phyloP scores from a whole-genome alignment of 352 stramenopile genomes.

The Thraustotheca clavata region DNA sequence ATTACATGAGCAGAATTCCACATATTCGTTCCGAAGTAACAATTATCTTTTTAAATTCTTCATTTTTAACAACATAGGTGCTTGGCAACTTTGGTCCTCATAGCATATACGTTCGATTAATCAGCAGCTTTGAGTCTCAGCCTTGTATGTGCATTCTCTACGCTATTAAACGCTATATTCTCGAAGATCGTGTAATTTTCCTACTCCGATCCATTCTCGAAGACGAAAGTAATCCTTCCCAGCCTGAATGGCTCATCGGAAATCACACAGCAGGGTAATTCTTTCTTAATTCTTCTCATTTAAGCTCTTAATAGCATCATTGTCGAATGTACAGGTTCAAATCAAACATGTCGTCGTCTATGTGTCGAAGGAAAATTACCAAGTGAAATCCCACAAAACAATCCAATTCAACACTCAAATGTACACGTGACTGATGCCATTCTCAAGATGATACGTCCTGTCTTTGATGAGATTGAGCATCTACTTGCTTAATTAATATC shows the following conservation, averaged over 20 bases:
- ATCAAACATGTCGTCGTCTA: not conserved
- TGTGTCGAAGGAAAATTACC: not conserved
- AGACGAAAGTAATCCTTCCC: not conserved
- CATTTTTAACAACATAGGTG: too few relatives aligned
- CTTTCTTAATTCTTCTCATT: too few relatives aligned
- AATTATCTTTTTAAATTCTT: too few relatives aligned
- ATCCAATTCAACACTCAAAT: not conserved
- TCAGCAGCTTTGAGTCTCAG: not conserved
- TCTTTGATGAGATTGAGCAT: not conserved
- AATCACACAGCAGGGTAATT: not conserved
- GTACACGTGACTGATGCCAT: not conserved
- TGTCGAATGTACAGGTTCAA: not conserved
- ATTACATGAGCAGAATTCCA: not conserved
- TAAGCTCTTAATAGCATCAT: too few relatives aligned
- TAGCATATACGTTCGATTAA: not conserved
- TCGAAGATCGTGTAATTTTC: not conserved
- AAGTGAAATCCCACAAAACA: not conserved
- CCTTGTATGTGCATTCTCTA: not conserved
- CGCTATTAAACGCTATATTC: slow-evolving; percentile 14
- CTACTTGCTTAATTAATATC: too few relatives aligned
- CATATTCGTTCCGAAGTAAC: not conserved
- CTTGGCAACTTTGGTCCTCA: not conserved
- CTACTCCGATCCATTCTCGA: not conserved
- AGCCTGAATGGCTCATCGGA: not conserved
- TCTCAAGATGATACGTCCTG: not conserved